Evolutionary conservation across 805 yeast genomes (phyloP).

Genomic region (Saccharomycopsis fibuligera): DNA sequence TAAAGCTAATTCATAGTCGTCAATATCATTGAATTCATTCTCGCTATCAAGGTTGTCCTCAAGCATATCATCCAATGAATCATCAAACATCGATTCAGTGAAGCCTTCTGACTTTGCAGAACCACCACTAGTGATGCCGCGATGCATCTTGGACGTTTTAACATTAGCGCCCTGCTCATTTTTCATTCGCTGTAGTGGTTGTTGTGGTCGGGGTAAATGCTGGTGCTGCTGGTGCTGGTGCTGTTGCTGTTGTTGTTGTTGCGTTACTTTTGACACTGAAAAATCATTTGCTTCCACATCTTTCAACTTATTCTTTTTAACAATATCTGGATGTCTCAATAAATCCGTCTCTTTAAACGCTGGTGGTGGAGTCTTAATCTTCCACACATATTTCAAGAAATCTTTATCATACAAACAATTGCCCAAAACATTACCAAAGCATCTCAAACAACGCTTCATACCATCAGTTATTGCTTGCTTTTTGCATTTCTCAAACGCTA

Average conservation of each 20-base stretch:
- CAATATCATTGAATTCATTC: conserved; percentile 30
- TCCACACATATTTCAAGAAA: conserved; percentile 46
- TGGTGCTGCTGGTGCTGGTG: neutral
- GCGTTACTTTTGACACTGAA: neutral
- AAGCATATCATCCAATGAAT: conserved; percentile 49
- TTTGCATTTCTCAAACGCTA: conserved; percentile 78
- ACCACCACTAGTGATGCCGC: too few species aligned
- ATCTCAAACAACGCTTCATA: conserved; percentile 67
- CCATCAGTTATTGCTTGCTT: conserved; percentile 85
- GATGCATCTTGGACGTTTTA: too few species aligned
- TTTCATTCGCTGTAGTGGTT: neutral
- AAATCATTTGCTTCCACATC: neutral
- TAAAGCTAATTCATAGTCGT: conserved; percentile 25
- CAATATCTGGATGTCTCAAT: conserved; percentile 27
- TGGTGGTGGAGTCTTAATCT: conserved; percentile 32
- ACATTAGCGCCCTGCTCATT: neutral
- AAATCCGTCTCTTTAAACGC: conserved; percentile 29
- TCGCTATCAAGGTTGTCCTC: conserved; percentile 36
- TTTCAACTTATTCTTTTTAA: conserved; percentile 11
- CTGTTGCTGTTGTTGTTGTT: neutral
- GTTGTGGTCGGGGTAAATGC: neutral
- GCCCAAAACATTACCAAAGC: conserved; percentile 78
- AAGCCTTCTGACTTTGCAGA: too few species aligned
- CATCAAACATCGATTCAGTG: conserved; percentile 37
- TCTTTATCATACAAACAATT: conserved; percentile 79